These are phyloP conservation scores for Pythium apleroticum DNA, from an alignment of 352 stramenopile species.

Conservation along the genomic window DNA sequence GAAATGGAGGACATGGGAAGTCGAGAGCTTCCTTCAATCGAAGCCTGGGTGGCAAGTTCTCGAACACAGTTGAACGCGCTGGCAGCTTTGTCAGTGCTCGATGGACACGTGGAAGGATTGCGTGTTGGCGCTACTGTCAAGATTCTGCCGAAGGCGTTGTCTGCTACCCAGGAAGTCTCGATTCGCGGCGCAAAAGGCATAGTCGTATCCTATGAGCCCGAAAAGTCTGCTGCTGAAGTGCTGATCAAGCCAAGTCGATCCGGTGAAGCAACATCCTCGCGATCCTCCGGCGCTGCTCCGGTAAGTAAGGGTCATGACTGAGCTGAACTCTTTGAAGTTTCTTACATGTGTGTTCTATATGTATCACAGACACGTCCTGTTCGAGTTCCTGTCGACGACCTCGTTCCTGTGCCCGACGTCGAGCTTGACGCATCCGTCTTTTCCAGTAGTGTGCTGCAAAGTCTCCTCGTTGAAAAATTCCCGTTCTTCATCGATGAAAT, in stretches of 20 bases:
- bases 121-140: slow-evolving; percentile 82
- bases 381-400: slow-evolving; percentile 80
- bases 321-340: neutral
- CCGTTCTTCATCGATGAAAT: slow-evolving; percentile 79
- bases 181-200: slow-evolving; percentile 74
- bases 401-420: slow-evolving; percentile 75
- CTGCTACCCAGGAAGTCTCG: slow-evolving; percentile 67
- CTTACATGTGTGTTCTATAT: neutral
- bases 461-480: slow-evolving; percentile 69
- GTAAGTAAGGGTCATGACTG: slow-evolving; percentile 30
- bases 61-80: slow-evolving; percentile 60
- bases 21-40: slow-evolving; percentile 52
- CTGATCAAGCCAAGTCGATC: slow-evolving; percentile 46
- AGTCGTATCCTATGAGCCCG: slow-evolving; percentile 75
- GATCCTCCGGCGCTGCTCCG: slow-evolving; percentile 17
- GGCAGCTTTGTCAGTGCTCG: slow-evolving; percentile 76
- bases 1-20: slow-evolving; percentile 83
- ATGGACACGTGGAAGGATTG: slow-evolving; percentile 83
- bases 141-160: slow-evolving; percentile 73
- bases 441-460: slow-evolving; percentile 63
- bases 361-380: slow-evolving; percentile 61
- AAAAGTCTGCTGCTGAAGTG: slow-evolving; percentile 83
- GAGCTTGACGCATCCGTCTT: slow-evolving; percentile 68
- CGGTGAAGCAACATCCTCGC: slow-evolving; percentile 30
- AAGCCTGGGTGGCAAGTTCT: slow-evolving; percentile 52